Conservation (phyloP, 139 green algal genomes). For the Asterochloris erici region DNA sequence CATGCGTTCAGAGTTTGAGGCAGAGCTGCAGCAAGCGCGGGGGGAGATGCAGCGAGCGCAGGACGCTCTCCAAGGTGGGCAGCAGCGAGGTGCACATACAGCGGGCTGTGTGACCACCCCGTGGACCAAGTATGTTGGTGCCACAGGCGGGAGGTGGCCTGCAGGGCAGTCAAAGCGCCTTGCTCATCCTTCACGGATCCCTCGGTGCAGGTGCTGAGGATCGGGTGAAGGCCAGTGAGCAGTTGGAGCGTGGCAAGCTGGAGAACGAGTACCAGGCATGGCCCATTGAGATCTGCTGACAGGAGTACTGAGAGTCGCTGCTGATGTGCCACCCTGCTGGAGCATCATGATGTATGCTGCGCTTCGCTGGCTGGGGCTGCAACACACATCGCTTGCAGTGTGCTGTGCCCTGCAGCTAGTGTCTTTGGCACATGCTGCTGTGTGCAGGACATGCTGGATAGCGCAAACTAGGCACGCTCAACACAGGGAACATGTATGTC, state of each 20-base stretch:
- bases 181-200: background rate
- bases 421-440: too few species aligned
- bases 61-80: constrained; percentile 41
- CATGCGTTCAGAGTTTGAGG: constrained; percentile 66
- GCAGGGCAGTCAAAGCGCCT: background rate
- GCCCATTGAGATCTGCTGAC: too few species aligned
- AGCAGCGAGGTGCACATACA: background rate
- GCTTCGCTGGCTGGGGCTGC: too few species aligned
- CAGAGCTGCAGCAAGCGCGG: constrained; percentile 54
- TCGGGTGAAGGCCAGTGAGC: constrained; percentile 45
- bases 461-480: too few species aligned
- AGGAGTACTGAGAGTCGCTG: too few species aligned
- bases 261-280: constrained; percentile 50
- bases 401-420: too few species aligned
- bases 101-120: background rate
- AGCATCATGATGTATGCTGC: too few species aligned
- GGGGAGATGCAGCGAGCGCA: constrained; percentile 59
- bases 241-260: constrained; percentile 42
- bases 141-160: background rate
- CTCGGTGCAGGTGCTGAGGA: constrained; percentile 43
- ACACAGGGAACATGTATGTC: too few species aligned
- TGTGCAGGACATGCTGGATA: too few species aligned
- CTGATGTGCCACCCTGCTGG: too few species aligned
- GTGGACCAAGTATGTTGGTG: background rate
- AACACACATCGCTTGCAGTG: too few species aligned